Evolutionary conservation across 495 filamentous ascomycete species (phyloP), one percentile per base, ranked within the genome.

Genomic region (Podospora sp.): DNA sequence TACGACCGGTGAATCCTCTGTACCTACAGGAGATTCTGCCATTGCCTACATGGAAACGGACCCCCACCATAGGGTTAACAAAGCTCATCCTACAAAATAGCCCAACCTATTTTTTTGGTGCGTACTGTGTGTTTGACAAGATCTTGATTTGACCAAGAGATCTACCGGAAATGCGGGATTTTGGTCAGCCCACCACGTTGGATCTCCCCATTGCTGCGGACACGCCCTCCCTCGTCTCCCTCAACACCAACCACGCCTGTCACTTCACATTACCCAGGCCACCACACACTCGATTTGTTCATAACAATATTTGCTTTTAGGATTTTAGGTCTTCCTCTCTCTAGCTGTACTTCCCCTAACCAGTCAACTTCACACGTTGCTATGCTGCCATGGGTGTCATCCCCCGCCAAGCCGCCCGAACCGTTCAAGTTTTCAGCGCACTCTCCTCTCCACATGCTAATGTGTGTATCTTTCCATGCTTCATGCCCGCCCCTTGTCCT

Each of bases 111-210:
- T n/a, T 59, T 14, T 14, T 58, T 3, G 6, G 21, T 55, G 52
- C n/a, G 52, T 55, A 2, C 16, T 6, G 16, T 46, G 56, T 59
- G 56, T 59, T 59, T 25, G 56, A 59, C 56, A 59, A 35, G 8
- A 59, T 59, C 25, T 59, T 59, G 56, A 59, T 59, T 59, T 59
- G 56, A 46, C 40, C 40, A 46, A 46, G 40, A 46, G 40, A 46
- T 26, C 56, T 59, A 33, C 56, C 8, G 24, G 26, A 59, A 26
- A 33, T 59, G 56, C 56, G 56, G 56, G 24, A 59, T 33, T 59
- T 59, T 59, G 56, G 56, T 55, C 20, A 55, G 9, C 52, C n/a
- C 52, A 52, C 49, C 49, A 52, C n/a, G 52, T 55, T 26, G 7
- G 52, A 55, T 22, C 24, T 22, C 7, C 8, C 52, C 52, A 11